Base-by-base conservation (phyloP, 139 green algal species). In the Axilococcus clingmanii region DNA sequence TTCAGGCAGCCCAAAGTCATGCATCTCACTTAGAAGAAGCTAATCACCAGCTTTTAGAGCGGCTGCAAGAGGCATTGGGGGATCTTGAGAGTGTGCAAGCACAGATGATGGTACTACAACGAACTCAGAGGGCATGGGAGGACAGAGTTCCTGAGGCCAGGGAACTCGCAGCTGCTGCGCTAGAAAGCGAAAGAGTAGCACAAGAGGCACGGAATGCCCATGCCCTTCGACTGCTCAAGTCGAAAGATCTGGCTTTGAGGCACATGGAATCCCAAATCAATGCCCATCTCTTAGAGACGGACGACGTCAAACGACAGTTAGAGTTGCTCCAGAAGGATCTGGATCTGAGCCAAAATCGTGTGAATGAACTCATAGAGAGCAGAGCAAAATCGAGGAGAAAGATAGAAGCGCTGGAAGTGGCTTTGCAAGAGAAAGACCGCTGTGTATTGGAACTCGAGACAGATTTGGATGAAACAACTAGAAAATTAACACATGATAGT, bases 121-220 rank as follows among this genome's bases (percentile, higher is more conserved):
- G n/a, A n/a, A n/a, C n/a, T n/a, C n/a, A n/a, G n/a, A n/a, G n/a
- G n/a, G n/a, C n/a, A n/a, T n/a, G n/a, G n/a, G n/a, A n/a, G n/a
- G n/a, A n/a, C n/a, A n/a, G n/a, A n/a, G n/a, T n/a, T n/a, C n/a
- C n/a, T n/a, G n/a, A n/a, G n/a, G n/a, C n/a, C n/a, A n/a, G n/a
- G n/a, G n/a, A n/a, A n/a, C n/a, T n/a, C n/a, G n/a, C n/a, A n/a
- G n/a, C n/a, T n/a, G n/a, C n/a, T n/a, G n/a, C n/a, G n/a, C n/a
- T n/a, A n/a, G n/a, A n/a, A n/a, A n/a, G n/a, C n/a, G n/a, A n/a
- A n/a, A n/a, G n/a, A n/a, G n/a, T n/a, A n/a, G n/a, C n/a, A n/a
- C n/a, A n/a, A n/a, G n/a, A n/a, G n/a, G n/a, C n/a, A n/a, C 25
- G 49, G 14, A 41, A 57, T 34, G 49, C 49, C n/a, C 27, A 45